Evolutionary conservation across 2,329 filamentous ascomycete species (phyloP).

Genomic region (Aspergillus uvarum): DNA sequence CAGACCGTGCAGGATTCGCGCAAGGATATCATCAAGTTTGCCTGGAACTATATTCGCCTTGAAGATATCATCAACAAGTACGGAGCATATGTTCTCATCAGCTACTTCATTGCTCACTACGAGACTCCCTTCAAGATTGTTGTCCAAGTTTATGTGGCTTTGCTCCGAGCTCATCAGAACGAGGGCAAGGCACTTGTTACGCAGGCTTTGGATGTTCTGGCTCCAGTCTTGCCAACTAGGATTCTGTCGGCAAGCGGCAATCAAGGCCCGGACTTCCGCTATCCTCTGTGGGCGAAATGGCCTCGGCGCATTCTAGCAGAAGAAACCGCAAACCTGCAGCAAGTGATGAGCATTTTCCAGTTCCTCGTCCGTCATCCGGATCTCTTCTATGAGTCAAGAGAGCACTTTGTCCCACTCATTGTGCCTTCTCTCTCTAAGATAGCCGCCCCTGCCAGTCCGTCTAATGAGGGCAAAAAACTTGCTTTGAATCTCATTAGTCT

Average conservation of each 20-base stretch:
- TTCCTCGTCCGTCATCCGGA: conserved; percentile 91
- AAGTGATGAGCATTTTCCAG: conserved; percentile 96
- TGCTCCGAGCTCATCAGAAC: conserved; percentile 90
- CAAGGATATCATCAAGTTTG: conserved; percentile 98
- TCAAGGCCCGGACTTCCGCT: conserved; percentile 66
- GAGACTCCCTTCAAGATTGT: conserved; percentile 96
- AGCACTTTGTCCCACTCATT: conserved; percentile 86
- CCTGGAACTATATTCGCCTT: conserved; percentile 97
- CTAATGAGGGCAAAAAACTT: conserved; percentile 86
- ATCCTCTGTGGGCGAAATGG: conserved; percentile 82
- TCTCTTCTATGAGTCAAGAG: conserved; percentile 90
- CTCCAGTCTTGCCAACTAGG: conserved; percentile 87
- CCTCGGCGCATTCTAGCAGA: conserved; percentile 89
- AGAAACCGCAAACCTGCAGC: conserved; percentile 90
- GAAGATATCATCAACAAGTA: conserved; percentile 99
- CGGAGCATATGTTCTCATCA: conserved; percentile 93
- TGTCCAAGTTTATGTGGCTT: conserved; percentile 87
- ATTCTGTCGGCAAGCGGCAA: conserved; percentile 53
- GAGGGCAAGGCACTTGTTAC: conserved; percentile 90
- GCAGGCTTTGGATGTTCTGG: conserved; percentile 89
- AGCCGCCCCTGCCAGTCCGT: conserved; percentile 73
- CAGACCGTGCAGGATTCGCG: conserved; percentile 83
- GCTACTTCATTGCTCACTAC: conserved; percentile 95
- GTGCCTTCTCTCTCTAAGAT: conserved; percentile 88
- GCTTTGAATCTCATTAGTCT: conserved; percentile 87